Evolutionary conservation across 345 rosid species (phyloP), one percentile per base, ranked within the genome.

Genomic region (Durio zibethinus): DNA sequence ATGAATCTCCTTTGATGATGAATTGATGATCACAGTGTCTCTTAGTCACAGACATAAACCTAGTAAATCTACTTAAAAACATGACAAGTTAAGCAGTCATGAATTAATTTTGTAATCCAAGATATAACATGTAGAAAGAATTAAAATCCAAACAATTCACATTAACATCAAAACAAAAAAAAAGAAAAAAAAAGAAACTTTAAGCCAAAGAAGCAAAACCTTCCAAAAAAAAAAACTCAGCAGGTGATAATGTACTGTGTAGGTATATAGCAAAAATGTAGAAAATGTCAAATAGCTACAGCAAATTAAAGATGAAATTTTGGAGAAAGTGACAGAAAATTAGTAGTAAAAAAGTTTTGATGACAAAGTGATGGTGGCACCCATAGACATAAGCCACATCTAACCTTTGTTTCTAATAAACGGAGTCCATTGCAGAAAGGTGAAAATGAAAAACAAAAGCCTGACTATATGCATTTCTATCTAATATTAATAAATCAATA

Each of bases 391-490:
- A 2, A 45, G 62, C 27, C 75, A 57, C 36, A 65, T 65, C 70
- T n/a, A 6, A 8, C 21, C 70, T 65, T 36, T 21, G 48, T 65
- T 65, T 65, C 43, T 20, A 8, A 18, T 35, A 33, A 72, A 53
- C 56, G 75, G 75, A 74, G 64, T n/a, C 75, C 78, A 45, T 53
- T 5, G 10, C 1, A 8, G 8, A 66, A 74, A 59, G 53, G 61
- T 23, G 31, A 29, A 40, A n/a, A n/a, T n/a, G n/a, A n/a, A n/a
- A n/a, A n/a, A n/a, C n/a, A n/a, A 42, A 68, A 50, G 43, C 7
- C 59, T 43, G 23, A 43, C 3, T 5, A 60, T 35, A 7, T 54
- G 42, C n/a, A 11, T 29, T 23, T 59, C 18, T 21, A 12, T 42
- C 12, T 21, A 40, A 29, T 8, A 33, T 33, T 33, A 33, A 33